These are phyloP conservation scores for Solanum habrochaites DNA, from an alignment of 257 asterid species.

Conservation along the genomic window DNA sequence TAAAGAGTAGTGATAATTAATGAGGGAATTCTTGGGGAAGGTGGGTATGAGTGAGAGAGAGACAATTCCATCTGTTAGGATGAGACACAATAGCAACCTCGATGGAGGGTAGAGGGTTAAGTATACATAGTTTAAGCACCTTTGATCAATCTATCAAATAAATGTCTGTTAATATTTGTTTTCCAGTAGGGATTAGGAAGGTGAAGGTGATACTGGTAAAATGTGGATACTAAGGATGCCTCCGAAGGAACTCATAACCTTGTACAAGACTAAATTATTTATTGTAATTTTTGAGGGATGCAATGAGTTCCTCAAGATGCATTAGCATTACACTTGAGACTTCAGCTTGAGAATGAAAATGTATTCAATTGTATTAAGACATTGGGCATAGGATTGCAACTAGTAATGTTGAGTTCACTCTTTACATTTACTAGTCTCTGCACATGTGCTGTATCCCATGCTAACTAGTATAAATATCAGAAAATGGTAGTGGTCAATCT, in stretches of 20 bases:
- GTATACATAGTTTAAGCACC: background rate
- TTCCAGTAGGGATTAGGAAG: background rate
- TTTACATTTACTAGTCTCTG: background rate
- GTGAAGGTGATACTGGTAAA: background rate
- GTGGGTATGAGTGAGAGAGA: background rate
- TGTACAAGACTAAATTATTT: background rate
- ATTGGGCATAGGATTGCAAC: background rate
- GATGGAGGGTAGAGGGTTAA: background rate
- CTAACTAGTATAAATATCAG: background rate
- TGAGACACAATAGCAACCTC: background rate
- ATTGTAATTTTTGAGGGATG: background rate
- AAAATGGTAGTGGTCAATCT: background rate
- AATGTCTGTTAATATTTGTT: background rate
- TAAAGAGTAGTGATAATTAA: background rate
- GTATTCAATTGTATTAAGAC: background rate
- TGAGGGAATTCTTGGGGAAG: background rate
- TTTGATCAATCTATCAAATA: background rate
- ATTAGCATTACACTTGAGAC: background rate
- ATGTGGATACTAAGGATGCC: background rate
- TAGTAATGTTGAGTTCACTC: background rate
- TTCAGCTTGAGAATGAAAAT: background rate
- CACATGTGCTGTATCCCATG: background rate
- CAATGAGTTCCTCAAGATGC: background rate
- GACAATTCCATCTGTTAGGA: background rate
- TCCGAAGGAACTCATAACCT: background rate